Evolutionary conservation across 2,329 filamentous ascomycete species (phyloP).

Genomic region (Pseudocercospora pini-densiflorae): DNA sequence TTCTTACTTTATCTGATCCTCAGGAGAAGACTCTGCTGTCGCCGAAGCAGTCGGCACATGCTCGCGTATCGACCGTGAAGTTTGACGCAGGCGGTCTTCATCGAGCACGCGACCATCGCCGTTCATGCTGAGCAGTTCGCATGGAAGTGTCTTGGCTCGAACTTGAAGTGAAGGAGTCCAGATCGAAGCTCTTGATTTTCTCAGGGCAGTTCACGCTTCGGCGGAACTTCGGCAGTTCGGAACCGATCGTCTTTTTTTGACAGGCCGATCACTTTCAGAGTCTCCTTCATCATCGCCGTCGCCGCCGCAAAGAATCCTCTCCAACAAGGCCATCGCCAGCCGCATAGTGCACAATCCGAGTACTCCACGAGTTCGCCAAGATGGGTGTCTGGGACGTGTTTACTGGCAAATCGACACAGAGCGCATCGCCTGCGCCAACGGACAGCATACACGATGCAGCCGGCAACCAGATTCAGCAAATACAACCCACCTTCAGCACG

Average conservation of each 20-base stretch:
- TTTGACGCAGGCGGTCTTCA: constrained; percentile 21
- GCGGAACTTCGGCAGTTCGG: not conserved
- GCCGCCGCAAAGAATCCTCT: not conserved
- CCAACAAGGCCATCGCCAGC: constrained; percentile 45
- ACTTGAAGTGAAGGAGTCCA: not conserved
- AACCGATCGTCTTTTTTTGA: not conserved
- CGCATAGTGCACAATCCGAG: not conserved
- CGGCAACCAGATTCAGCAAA: constrained; percentile 30
- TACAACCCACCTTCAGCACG: constrained; percentile 54
- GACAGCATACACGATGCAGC: constrained; percentile 46
- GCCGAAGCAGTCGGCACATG: constrained; percentile 16
- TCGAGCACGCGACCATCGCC: constrained; percentile 15
- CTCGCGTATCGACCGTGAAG: constrained; percentile 26
- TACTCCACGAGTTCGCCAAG: constrained; percentile 17
- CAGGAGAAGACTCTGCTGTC: not conserved
- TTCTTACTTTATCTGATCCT: constrained; percentile 32
- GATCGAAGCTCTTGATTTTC: not conserved
- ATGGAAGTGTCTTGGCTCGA: not conserved
- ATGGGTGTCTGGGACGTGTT: constrained; percentile 67
- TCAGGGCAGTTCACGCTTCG: not conserved
- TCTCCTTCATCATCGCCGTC: constrained; percentile 11
- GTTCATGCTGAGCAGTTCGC: not conserved
- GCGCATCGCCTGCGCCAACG: constrained; percentile 50
- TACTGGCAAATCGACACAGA: constrained; percentile 56
- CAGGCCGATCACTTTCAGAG: not conserved